Base-by-base conservation (phyloP, 2,329 filamentous ascomycete genomes). In the Raffaelea ambrosiae region DNA sequence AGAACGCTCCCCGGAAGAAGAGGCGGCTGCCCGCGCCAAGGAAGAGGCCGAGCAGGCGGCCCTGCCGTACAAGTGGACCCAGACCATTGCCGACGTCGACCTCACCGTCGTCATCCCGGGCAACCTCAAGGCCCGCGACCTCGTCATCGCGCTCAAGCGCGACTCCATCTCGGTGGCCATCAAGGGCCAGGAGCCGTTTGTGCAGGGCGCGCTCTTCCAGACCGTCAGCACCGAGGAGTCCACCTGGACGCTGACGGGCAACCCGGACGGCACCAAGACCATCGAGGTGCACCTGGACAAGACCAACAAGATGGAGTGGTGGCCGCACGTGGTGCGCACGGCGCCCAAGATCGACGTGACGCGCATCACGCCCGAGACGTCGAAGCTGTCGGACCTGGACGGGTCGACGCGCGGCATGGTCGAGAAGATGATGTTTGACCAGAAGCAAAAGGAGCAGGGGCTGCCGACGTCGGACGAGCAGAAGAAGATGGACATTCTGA, bases 401-500 rank as follows among this genome's bases (percentile, higher is more conserved):
- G 93, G 93, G 52, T 86, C 95, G 74, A 98, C 93, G 47, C 79
- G 93, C 54, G 79, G 83, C 50, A 97, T 98, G 91, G 93, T 98
- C 40, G 93, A 98, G 81, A 98, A 98, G 80, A 98, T 98, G 93
- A 98, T 98, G 93, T 98, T 79, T 61, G 93, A 98, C 71, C 93
- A 98, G 75, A 77, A 86, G 56, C 90, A 97, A 72, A 98, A 98
- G 80, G 90, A 97, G 72, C 73, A 78, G 66, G 93, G 93, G 4
- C 77, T 85, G 66, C 88, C 89, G 42, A 89, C 84, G 13, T 95
- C 88, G 55, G 93, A 97, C 57, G 93, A 98, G 72, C 83, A 95
- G 76, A 88, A 90, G 75, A 97, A 97, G 78, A 69, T 82, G 62
- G 91, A 98, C 48, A 84, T 98, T 59, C 70, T 98, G 63, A 86